Conservation (phyloP, 2,329 filamentous ascomycete genomes). For the Laburnicola sp. region DNA sequence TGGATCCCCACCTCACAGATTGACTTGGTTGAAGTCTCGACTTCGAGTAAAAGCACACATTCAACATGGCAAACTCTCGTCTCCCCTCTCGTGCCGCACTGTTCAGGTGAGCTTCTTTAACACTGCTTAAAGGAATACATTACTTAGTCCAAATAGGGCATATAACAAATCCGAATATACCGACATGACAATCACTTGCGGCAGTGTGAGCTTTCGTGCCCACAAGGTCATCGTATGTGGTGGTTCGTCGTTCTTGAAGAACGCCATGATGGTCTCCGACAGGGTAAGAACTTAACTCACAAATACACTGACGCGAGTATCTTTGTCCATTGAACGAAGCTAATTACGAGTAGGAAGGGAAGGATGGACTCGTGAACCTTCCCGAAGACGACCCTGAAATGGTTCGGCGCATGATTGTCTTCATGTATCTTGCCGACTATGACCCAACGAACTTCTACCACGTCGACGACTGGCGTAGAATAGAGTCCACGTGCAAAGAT, state of each 20-base stretch:
- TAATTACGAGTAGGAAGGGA: conserved; percentile 12
- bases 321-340: too few relatives aligned
- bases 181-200: conserved; percentile 25
- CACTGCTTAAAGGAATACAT: neutral
- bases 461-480: too few relatives aligned
- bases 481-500: too few relatives aligned
- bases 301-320: too few relatives aligned
- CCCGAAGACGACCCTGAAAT: conserved; percentile 25
- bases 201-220: conserved; percentile 15
- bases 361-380: conserved; percentile 17
- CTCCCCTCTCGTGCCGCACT: too few relatives aligned
- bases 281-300: neutral
- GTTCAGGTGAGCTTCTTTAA: neutral
- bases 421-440: conserved; percentile 26
- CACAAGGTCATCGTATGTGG: conserved; percentile 21
- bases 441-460: too few relatives aligned
- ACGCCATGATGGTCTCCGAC: conserved; percentile 13
- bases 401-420: conserved; percentile 22
- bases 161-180: conserved; percentile 20
- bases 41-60: too few relatives aligned
- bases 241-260: conserved; percentile 21
- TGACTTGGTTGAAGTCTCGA: too few relatives aligned
- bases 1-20: too few relatives aligned
- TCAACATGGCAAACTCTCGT: too few relatives aligned
- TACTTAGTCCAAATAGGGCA: conserved; percentile 9